Base-by-base conservation (phyloP, 306 rosid genomes). In the Sechiopsis laciniata region DNA sequence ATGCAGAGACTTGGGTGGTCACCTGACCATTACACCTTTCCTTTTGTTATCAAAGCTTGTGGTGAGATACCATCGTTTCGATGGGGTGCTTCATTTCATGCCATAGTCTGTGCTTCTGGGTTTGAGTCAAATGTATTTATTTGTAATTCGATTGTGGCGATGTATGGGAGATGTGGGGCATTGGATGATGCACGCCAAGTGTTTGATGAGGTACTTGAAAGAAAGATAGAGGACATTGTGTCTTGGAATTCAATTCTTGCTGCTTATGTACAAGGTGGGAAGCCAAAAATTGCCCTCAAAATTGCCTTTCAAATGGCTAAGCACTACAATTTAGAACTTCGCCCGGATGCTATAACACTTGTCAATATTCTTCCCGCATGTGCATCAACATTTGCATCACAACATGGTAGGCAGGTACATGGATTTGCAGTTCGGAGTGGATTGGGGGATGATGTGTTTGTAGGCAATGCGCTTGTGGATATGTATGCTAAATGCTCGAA, bases 241-340 rank as follows among this genome's bases (percentile, higher is more conserved):
- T 84, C 97, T 0, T 92, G 96, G 96, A 89, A 92, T 79, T 85
- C 97, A 3, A 63, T 92, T 32, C 86, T 90, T 9, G 84, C 95
- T 21, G 81, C 88, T 65, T 85, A 82, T 58, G 78, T 74, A 16
- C 89, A 83, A 50, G 75, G 72, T 32, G 83, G 76, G 57, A 78
- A 88, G 67, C 62, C 76, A 0, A 61, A 37, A 20, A 73, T 65
- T 73, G 91, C 94, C 0, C 68, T 92, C n/a, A 16, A 4, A 2
- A 16, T 85, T 75, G 90, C 91, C 57, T 74, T 14, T 6, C 66
- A 45, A 74, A 92, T 89, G 96, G 79, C 73, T 22, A 60, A 40
- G 11, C 55, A 45, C 15, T 46, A 46, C 35, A 53, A 32, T 20
- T 40, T 14, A 22, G 59, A 72, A 74, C 42, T 81, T 8, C 54